Conservation (phyloP, 768 basidiomycete species). For the Tephrocybe rancida region DNA sequence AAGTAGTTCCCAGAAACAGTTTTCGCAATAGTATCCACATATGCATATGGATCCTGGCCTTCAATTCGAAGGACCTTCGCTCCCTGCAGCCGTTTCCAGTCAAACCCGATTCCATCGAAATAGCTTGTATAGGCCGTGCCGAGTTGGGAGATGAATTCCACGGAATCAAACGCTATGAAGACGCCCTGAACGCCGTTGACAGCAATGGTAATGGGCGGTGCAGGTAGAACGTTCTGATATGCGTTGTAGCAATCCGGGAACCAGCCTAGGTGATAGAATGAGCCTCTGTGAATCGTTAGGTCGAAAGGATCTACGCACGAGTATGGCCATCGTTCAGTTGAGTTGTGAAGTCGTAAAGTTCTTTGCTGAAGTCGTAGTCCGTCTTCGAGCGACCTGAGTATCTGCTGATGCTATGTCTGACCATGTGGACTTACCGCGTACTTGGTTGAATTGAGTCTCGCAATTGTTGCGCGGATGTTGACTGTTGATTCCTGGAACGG, state of each 20-base stretch:
- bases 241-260: slow-evolving; percentile 56
- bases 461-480: slow-evolving; percentile 53
- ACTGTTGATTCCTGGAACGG: slow-evolving; percentile 59
- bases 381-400: slow-evolving; percentile 39
- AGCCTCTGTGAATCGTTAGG: background rate
- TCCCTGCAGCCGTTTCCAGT: slow-evolving; percentile 64
- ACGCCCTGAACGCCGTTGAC: slow-evolving; percentile 48
- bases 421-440: slow-evolving; percentile 39
- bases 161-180: slow-evolving; percentile 57
- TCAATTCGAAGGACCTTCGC: slow-evolving; percentile 58
- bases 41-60: slow-evolving; percentile 52
- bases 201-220: slow-evolving; percentile 54
- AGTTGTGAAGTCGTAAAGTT: slow-evolving; percentile 54
- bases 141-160: slow-evolving; percentile 48
- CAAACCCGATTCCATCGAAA: slow-evolving; percentile 50
- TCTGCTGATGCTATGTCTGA: background rate
- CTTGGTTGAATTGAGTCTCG: slow-evolving; percentile 46
- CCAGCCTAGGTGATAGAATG: slow-evolving; percentile 45
- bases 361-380: slow-evolving; percentile 67
- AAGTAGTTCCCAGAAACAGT: slow-evolving; percentile 67
- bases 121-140: slow-evolving; percentile 47
- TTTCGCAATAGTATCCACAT: slow-evolving; percentile 56
- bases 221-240: slow-evolving; percentile 58
- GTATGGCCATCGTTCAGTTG: slow-evolving; percentile 70
- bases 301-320: slow-evolving; percentile 34